Base-by-base conservation (phyloP, 1,139 yeast species). In the Saccharomyces hybrid region DNA sequence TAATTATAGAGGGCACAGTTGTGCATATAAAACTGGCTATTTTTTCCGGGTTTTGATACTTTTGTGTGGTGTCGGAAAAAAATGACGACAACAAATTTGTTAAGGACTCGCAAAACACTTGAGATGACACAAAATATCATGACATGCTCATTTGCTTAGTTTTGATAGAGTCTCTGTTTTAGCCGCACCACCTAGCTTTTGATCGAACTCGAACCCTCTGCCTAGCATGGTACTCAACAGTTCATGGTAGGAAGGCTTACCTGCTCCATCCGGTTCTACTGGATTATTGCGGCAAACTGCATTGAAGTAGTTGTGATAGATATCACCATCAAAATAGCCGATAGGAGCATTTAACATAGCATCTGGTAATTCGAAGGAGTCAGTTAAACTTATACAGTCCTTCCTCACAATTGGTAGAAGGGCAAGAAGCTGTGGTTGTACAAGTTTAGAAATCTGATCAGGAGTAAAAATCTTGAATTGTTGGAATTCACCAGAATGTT, bases 311-410 rank as follows among this genome's bases (percentile, higher is more conserved):
- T 88, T 83, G 70, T 84, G 84, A 75, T 90, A 91, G 55, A 88
- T 84, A 70, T 90, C 86, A 62, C 98, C 98, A 66, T 88, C 84
- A 72, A 80, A 86, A 64, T 77, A 79, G 59, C 97, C 98, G 60
- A 91, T 79, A 34, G 96, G 85, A 1, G 97, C 82, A 73, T 90
- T 88, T 69, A 91, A 79, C 73, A 86, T 80, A 75, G 81, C 87
- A 73, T 91, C 97, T 42, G 91, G 82, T 67, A 86, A 79, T 74
- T 86, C 84, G 79, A 91, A 91, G 4, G 96, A 80, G 73, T 91
- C 98, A n/a, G 96, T 87, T 64, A 88, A 77, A 19, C 88, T 88
- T 68, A 89, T 82, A 55, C 85, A 86, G 65, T 86, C 84, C 50
- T 83, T 83, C 71, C 97, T 80, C 55, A 85, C 64, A 47, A 73